These are phyloP conservation scores for Leptographium procerum DNA, from an alignment of 2,329 filamentous ascomycete species.

Conservation along the genomic window DNA sequence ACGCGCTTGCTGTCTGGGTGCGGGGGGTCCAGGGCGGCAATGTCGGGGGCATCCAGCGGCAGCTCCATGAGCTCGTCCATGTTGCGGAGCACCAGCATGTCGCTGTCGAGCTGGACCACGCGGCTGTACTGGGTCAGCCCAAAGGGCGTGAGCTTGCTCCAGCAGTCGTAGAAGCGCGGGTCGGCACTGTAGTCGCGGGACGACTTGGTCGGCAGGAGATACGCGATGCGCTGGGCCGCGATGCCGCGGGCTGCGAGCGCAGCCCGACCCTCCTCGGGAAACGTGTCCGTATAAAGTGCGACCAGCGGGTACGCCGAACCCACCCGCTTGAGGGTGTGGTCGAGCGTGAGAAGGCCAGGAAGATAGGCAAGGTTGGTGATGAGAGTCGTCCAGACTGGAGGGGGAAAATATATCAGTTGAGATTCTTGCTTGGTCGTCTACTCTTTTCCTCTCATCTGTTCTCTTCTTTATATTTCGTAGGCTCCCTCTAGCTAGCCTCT, in stretches of 20 bases:
- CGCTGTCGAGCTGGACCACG: conserved; percentile 75
- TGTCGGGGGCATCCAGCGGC: conserved; percentile 32
- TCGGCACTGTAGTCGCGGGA: conserved; percentile 62
- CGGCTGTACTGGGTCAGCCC: conserved; percentile 64
- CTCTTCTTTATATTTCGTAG: no score
- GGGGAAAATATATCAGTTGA: neutral
- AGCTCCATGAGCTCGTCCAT: conserved; percentile 93
- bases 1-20: conserved; percentile 42
- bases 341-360: conserved; percentile 68
- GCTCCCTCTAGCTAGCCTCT: no score
- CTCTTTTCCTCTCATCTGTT: neutral
- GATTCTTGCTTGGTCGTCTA: neutral
- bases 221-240: conserved; percentile 56
- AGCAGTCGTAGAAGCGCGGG: conserved; percentile 80
- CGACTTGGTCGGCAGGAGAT: conserved; percentile 53
- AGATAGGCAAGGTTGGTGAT: conserved; percentile 80
- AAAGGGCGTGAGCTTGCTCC: conserved; percentile 77
- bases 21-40: conserved; percentile 10
- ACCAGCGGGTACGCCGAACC: conserved; percentile 65
- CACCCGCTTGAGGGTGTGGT: conserved; percentile 59
- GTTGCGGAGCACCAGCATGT: conserved; percentile 74
- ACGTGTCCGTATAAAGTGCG: conserved; percentile 69
- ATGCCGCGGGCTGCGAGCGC: conserved; percentile 62
- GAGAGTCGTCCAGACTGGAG: conserved; percentile 68
- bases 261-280: conserved; percentile 55